phyloP scores from a whole-genome alignment of 2,329 filamentous ascomycete genomes.

The Alternaria postmessia region DNA sequence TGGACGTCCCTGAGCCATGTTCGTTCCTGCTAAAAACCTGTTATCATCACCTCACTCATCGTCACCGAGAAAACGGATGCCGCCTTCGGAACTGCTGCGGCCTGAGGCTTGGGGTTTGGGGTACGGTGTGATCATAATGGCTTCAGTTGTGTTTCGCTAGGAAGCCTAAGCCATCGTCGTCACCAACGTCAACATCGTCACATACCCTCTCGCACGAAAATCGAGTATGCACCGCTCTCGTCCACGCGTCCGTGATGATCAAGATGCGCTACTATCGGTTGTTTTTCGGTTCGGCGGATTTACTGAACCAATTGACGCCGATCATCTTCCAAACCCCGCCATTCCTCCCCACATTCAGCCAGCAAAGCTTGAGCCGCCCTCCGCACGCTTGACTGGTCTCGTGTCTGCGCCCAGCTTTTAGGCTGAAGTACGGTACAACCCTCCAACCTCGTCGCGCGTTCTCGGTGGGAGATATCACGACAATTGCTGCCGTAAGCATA shows the following conservation, averaged over 20 bases:
- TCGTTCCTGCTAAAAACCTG: background rate
- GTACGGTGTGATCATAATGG: too few species aligned
- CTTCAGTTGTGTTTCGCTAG: too few species aligned
- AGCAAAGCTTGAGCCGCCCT: conserved; percentile 2
- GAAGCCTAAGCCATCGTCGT: background rate
- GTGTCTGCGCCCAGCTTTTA: conserved; percentile 5
- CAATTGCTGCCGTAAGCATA: conserved; percentile 1
- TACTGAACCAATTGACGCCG: background rate
- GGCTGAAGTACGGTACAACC: conserved; percentile 20
- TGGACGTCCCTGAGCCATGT: background rate
- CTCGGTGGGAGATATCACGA: conserved; percentile 8
- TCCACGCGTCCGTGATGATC: background rate
- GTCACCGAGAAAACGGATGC: too few species aligned
- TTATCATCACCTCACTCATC: background rate
- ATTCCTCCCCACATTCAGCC: conserved; percentile 3
- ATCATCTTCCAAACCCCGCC: conserved; percentile 8
- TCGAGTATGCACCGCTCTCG: background rate
- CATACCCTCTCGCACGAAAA: background rate
- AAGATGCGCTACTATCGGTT: background rate
- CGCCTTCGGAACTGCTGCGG: too few species aligned
- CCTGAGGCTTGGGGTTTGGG: too few species aligned
- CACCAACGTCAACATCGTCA: background rate
- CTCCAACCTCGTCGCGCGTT: background rate
- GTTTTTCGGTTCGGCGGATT: background rate
- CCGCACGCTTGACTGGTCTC: conserved; percentile 13